phyloP scores from a whole-genome alignment of 179 eudicot species.

The Patellifolia procumbens region DNA sequence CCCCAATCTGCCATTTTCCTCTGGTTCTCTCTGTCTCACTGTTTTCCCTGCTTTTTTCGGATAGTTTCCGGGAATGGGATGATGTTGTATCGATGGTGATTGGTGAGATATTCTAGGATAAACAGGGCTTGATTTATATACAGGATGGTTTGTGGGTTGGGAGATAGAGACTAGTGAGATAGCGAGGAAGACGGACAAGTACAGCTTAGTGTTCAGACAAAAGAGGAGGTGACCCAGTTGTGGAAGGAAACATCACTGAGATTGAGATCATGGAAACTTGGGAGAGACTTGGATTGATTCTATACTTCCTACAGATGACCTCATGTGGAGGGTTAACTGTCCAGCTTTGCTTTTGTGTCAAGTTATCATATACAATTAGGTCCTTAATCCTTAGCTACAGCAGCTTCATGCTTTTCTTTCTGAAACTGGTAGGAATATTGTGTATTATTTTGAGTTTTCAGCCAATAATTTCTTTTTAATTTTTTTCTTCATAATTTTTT shows the following conservation, averaged over 20 bases:
- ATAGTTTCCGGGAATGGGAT: background rate
- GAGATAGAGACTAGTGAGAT: constrained; percentile 13
- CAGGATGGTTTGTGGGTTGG: background rate
- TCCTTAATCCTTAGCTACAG: background rate
- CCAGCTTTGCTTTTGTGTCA: constrained; percentile 14
- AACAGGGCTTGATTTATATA: constrained; percentile 17
- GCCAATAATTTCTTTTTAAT: background rate
- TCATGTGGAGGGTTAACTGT: constrained; percentile 13
- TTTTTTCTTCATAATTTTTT: background rate
- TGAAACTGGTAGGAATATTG: background rate
- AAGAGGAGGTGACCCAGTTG: constrained; percentile 33
- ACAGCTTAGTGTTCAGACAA: constrained; percentile 25
- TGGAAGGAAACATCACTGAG: constrained; percentile 24
- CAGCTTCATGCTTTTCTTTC: constrained; percentile 3
- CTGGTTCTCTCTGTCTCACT: background rate
- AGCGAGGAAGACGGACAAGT: constrained; percentile 16
- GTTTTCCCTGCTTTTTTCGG: background rate
- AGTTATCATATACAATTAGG: background rate
- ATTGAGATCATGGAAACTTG: background rate
- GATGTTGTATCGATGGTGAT: background rate
- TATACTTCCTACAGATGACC: constrained; percentile 12
- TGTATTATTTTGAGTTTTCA: background rate
- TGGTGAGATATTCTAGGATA: constrained; percentile 7
- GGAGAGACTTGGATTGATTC: constrained; percentile 16
- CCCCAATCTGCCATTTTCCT: constrained; percentile 74